Evolutionary conservation across 2,329 filamentous ascomycete species (phyloP).

Genomic region (Beauveria medogensis): DNA sequence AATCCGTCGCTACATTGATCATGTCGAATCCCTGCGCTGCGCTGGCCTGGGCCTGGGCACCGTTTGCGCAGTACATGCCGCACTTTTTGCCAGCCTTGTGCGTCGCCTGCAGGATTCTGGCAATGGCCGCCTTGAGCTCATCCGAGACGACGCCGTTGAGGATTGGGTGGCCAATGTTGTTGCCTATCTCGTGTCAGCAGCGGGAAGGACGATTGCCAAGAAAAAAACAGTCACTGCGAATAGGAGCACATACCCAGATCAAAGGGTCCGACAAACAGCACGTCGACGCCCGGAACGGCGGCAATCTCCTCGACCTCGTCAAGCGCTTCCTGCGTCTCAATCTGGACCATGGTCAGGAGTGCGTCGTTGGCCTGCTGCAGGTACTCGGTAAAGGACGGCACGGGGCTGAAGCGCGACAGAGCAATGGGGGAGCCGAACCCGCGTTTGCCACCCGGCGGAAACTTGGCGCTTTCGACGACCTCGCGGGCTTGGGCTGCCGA

Average conservation of each 20-base stretch:
- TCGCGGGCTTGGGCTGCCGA: conserved; percentile 36
- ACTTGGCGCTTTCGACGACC: conserved; percentile 41
- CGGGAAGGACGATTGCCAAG: background rate
- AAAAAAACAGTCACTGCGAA: background rate
- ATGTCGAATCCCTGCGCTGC: conserved; percentile 53
- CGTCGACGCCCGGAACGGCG: conserved; percentile 50
- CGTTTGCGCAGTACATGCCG: conserved; percentile 49
- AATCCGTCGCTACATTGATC: conserved; percentile 51
- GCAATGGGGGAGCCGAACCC: conserved; percentile 44
- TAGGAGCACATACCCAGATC: conserved; percentile 40
- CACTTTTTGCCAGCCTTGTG: conserved; percentile 57
- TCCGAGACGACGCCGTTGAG: conserved; percentile 50
- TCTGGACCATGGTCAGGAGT: conserved; percentile 58
- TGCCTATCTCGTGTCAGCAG: conserved; percentile 27
- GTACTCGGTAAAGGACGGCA: conserved; percentile 38
- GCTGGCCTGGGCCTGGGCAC: conserved; percentile 47
- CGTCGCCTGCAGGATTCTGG: conserved; percentile 48
- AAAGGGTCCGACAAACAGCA: conserved; percentile 59
- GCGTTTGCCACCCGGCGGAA: conserved; percentile 40
- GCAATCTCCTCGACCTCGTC: conserved; percentile 55
- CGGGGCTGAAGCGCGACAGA: conserved; percentile 32
- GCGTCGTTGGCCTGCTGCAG: conserved; percentile 41
- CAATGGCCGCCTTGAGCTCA: conserved; percentile 51
- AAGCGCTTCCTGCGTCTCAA: conserved; percentile 57
- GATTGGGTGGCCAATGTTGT: conserved; percentile 55